Evolutionary conservation across 306 rosid genomes (phyloP).

Genomic region (Fragaria iinumae): DNA sequence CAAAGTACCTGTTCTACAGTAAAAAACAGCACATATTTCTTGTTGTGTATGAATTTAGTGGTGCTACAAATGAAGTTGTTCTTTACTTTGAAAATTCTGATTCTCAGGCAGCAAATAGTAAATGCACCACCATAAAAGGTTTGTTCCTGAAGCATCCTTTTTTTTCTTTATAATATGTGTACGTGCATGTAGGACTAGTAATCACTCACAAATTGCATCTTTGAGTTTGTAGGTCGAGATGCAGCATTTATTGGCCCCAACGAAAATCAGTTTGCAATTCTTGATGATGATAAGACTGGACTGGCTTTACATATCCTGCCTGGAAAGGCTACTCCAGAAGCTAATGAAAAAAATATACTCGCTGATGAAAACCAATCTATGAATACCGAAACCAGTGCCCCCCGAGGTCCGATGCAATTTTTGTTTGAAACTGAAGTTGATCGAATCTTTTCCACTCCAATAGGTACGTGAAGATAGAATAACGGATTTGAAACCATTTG

Average conservation of each 20-base stretch:
- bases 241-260: conserved; percentile 94
- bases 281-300: conserved; percentile 93
- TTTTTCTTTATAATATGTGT: conserved; percentile 1
- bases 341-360: conserved; percentile 51
- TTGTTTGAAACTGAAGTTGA: conserved; percentile 89
- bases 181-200: conserved; percentile 21
- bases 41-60: conserved; percentile 76
- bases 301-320: conserved; percentile 69
- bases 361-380: conserved; percentile 60
- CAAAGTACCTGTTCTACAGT: conserved; percentile 70
- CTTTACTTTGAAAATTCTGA: conserved; percentile 80
- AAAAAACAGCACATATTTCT: conserved; percentile 79
- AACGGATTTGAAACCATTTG: conserved; percentile 16
- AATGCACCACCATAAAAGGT: conserved; percentile 85
- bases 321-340: conserved; percentile 65
- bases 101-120: conserved; percentile 53
- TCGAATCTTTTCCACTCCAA: conserved; percentile 89
- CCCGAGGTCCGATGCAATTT: conserved; percentile 71
- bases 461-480: conserved; percentile 56
- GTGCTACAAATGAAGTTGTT: conserved; percentile 73
- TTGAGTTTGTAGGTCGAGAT: conserved; percentile 69
- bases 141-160: conserved; percentile 19
- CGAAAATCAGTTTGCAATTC: conserved; percentile 90
- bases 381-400: conserved; percentile 42
- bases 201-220: conserved; percentile 22